A percentile compares a stretch with the other conserved stretches of the same genome.
phyloP scores from a whole-genome alignment of 129 eudicot species.

The Artemisia tridentata region DNA sequence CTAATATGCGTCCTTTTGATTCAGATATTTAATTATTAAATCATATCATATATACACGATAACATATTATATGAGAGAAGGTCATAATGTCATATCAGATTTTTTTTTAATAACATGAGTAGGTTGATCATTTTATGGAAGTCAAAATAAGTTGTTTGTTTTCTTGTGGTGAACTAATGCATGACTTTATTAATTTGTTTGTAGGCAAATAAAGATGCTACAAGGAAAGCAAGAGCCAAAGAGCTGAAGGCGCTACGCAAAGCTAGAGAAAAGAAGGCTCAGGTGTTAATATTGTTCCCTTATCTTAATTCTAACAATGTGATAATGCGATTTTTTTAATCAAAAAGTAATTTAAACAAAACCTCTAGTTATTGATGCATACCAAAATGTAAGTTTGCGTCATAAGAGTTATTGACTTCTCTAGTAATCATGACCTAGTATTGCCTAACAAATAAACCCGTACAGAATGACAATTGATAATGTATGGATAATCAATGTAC shows the following conservation, averaged over 20 bases:
- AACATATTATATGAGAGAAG: too few relatives aligned
- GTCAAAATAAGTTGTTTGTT: too few relatives aligned
- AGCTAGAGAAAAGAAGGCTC: slow-evolving; percentile 72
- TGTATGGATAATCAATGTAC: background rate
- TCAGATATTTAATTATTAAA: too few relatives aligned
- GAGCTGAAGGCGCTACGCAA: slow-evolving; percentile 65
- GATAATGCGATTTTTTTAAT: background rate
- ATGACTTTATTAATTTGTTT: background rate
- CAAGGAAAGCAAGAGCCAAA: slow-evolving; percentile 79
- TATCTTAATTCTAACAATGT: slow-evolving; percentile 1
- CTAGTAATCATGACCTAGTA: background rate
- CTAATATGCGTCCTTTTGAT: background rate
- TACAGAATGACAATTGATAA: background rate
- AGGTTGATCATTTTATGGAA: too few relatives aligned
- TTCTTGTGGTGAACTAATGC: slow-evolving; percentile 9
- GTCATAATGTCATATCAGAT: too few relatives aligned
- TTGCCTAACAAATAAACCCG: background rate
- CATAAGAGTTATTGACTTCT: background rate
- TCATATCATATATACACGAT: too few relatives aligned
- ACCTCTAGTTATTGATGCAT: background rate
- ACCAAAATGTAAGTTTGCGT: background rate
- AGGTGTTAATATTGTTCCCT: slow-evolving; percentile 42
- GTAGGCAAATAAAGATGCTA: slow-evolving; percentile 85
- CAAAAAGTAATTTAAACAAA: background rate
- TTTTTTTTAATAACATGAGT: too few relatives aligned